Conservation (phyloP, 441 rosid species). For the Erodium moschatum region DNA sequence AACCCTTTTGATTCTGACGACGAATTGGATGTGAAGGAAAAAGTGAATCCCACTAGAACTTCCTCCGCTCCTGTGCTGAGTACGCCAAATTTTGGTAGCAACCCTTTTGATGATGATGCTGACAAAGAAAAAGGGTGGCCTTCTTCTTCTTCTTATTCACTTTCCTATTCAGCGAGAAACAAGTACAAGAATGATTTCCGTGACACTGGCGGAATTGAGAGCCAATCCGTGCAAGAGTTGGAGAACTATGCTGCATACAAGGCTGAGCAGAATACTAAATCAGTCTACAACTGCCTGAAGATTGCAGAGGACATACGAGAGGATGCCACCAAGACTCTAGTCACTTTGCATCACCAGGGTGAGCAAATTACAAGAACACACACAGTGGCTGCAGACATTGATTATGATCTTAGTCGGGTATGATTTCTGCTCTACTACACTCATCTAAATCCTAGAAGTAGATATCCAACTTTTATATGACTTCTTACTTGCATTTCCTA, state of each 20-base stretch:
- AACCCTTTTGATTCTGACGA: slow-evolving; percentile 85
- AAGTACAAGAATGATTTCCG: slow-evolving; percentile 63
- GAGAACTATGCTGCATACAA: slow-evolving; percentile 66
- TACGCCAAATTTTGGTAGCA: slow-evolving; percentile 27
- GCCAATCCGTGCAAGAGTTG: slow-evolving; percentile 72
- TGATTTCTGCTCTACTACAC: slow-evolving; percentile 13
- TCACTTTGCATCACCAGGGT: slow-evolving; percentile 69
- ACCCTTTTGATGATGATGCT: slow-evolving; percentile 52
- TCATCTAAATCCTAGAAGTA: too few species aligned
- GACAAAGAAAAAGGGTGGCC: slow-evolving; percentile 23
- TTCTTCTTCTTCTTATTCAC: slow-evolving; percentile 28
- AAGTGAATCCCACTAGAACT: slow-evolving; percentile 37
- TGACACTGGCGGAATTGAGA: slow-evolving; percentile 69
- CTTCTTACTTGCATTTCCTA: too few species aligned
- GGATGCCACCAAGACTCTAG: slow-evolving; percentile 57
- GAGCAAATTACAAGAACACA: slow-evolving; percentile 76
- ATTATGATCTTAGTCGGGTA: slow-evolving; percentile 79
- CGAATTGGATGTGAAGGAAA: slow-evolving; percentile 37
- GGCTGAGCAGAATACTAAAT: slow-evolving; percentile 77
- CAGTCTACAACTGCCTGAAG: slow-evolving; percentile 63
- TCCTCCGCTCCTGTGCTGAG: slow-evolving; percentile 39
- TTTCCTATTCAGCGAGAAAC: slow-evolving; percentile 27
- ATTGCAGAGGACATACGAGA: slow-evolving; percentile 79
- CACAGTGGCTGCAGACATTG: slow-evolving; percentile 51
- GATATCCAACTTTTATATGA: too few species aligned